phyloP scores from a whole-genome alignment of 768 basidiomycete genomes.

The Xanthoconium stramineum region DNA sequence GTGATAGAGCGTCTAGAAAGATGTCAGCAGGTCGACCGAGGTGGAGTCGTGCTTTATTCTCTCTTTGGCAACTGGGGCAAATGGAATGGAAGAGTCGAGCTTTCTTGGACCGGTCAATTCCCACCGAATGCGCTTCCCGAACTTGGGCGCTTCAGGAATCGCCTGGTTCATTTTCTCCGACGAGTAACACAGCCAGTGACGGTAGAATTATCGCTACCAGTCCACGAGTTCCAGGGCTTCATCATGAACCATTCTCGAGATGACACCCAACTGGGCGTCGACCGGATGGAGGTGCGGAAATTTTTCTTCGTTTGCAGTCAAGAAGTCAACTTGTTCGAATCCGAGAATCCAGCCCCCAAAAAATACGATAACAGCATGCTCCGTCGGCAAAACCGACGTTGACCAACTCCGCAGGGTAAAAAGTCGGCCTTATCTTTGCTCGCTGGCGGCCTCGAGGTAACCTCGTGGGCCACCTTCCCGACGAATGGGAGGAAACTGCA shows the following conservation, averaged over 20 bases:
- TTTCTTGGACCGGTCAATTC: constrained; percentile 28
- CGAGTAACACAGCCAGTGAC: constrained; percentile 6
- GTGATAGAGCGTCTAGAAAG: constrained; percentile 28
- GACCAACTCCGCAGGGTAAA: constrained; percentile 8
- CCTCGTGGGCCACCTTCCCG: constrained; percentile 21
- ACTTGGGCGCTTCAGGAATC: constrained; percentile 16
- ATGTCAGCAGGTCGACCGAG: constrained; percentile 22
- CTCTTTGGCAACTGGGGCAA: constrained; percentile 33
- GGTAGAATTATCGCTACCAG: neutral
- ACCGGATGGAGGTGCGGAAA: neutral
- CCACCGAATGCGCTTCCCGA: constrained; percentile 25
- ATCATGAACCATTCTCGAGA: neutral
- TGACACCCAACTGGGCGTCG: neutral
- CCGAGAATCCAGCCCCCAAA: neutral
- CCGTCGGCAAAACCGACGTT: constrained; percentile 14
- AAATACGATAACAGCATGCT: constrained; percentile 19
- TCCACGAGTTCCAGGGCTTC: constrained; percentile 5
- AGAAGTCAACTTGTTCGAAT: constrained; percentile 1
- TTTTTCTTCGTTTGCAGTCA: constrained; percentile 3
- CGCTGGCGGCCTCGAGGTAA: constrained; percentile 18
- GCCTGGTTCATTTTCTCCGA: constrained; percentile 8
- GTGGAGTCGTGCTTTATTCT: constrained; percentile 31
- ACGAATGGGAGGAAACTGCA: constrained; percentile 14
- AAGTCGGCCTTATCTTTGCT: constrained; percentile 12
- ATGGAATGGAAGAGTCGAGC: constrained; percentile 27